Percentiles rank a stretch among this genome's conserved stretches.
Evolutionary conservation across 164 flowering plant species (phyloP).

Genomic region (Saururus chinensis): DNA sequence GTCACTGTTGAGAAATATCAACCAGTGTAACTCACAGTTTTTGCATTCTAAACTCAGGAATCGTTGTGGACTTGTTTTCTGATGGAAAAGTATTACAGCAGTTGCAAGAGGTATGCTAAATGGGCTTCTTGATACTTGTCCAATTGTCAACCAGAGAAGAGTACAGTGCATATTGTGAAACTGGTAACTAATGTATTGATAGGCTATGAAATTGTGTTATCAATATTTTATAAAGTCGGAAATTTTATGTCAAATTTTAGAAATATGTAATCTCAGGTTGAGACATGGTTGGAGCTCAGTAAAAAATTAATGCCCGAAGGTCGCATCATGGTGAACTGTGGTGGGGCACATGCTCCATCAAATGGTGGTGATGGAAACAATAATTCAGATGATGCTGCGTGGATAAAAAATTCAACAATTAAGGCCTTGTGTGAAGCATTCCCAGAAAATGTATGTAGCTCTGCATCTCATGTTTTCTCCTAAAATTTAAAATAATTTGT

Average conservation of each 20-base stretch:
- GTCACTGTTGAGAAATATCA: too few relatives aligned
- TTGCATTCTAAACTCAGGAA: conserved; percentile 36
- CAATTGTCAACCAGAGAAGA: background rate
- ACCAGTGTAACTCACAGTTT: too few relatives aligned
- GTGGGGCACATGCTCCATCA: conserved; percentile 24
- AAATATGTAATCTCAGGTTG: conserved; percentile 15
- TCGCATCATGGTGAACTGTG: conserved; percentile 88
- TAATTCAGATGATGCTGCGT: conserved; percentile 15
- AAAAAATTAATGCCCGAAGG: conserved; percentile 59
- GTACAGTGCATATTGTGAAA: background rate
- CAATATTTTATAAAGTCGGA: too few relatives aligned
- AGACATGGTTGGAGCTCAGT: conserved; percentile 52
- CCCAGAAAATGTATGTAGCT: conserved; percentile 42
- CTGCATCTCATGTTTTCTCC: background rate
- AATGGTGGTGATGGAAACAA: conserved; percentile 9
- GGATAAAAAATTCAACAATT: conserved; percentile 44
- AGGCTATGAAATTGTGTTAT: too few relatives aligned
- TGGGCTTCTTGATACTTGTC: background rate
- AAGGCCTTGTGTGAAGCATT: conserved; percentile 50
- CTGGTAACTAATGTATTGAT: too few relatives aligned
- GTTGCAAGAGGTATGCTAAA: conserved; percentile 41
- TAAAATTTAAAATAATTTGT: background rate
- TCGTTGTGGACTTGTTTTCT: conserved; percentile 67
- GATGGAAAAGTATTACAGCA: conserved; percentile 58
- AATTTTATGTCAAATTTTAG: too few relatives aligned